Evolutionary conservation across 768 basidiomycete species (phyloP).

Genomic region (Auricularia heimuer): DNA sequence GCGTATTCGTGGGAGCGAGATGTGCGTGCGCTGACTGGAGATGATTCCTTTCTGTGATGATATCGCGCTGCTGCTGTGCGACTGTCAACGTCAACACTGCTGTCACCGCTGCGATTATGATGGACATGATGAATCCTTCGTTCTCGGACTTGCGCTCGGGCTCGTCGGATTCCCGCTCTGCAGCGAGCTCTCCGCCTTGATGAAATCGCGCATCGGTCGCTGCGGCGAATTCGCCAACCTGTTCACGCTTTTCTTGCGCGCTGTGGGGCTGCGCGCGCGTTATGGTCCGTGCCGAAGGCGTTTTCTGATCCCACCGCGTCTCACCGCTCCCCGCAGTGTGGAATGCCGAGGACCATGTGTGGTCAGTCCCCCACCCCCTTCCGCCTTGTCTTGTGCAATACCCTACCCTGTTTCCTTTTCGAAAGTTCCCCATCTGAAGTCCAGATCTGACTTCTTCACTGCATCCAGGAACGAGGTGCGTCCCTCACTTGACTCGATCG

Average conservation of each 20-base stretch:
- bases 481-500: background rate
- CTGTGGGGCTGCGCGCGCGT: conserved; percentile 23
- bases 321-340: conserved; percentile 12
- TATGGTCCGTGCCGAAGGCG: conserved; percentile 14
- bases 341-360: conserved; percentile 32
- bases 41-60: no score
- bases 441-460: background rate
- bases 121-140: background rate
- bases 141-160: background rate
- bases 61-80: no score
- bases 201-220: conserved; percentile 19
- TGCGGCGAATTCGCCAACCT: conserved; percentile 31
- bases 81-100: no score
- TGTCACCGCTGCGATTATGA: no score
- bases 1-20: no score
- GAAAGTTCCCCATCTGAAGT: background rate
- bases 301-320: conserved; percentile 8
- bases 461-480: conserved; percentile 8
- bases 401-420: no score
- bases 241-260: conserved; percentile 27
- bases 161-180: background rate
- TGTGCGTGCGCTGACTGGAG: no score
- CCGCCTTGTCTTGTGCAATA: background rate
- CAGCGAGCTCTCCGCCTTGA: conserved; percentile 20
- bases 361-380: conserved; percentile 14